phyloP scores from a whole-genome alignment of 352 stramenopile genomes.

The Phytophthora pluvialis region DNA sequence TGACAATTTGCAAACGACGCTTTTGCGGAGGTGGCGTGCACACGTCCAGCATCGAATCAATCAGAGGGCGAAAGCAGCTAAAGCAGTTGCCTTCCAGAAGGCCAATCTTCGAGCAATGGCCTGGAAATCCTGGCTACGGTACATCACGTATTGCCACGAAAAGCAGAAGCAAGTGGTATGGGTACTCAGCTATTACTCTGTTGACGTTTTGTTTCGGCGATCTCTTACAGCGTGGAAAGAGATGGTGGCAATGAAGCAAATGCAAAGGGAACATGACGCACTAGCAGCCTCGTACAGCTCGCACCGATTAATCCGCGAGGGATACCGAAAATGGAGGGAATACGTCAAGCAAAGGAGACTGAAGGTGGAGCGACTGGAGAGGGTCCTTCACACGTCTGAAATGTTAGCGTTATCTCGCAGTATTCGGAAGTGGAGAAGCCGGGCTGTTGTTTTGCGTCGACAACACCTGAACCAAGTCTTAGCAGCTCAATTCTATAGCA shows the following conservation, averaged over 20 bases:
- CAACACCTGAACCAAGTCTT: constrained; percentile 1
- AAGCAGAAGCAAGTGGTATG: constrained; percentile 36
- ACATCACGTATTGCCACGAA: constrained; percentile 24
- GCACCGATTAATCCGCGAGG: constrained; percentile 11
- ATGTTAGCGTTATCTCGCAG: constrained; percentile 15
- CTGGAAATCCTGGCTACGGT: constrained; percentile 33
- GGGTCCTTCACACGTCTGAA: constrained; percentile 1
- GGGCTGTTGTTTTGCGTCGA: constrained; percentile 1
- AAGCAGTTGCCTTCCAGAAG: constrained; percentile 11
- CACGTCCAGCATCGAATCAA: constrained; percentile 1
- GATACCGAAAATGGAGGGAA: constrained; percentile 18
- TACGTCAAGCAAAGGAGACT: constrained; percentile 10
- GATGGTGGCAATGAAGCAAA: constrained; percentile 9
- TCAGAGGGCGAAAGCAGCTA: constrained; percentile 4
- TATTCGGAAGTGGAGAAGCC: constrained; percentile 29
- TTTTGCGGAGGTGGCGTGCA: constrained; percentile 23
- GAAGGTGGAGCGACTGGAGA: constrained; percentile 5
- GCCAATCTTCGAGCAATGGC: background rate
- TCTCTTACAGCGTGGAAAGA: constrained; percentile 31
- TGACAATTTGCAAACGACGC: background rate
- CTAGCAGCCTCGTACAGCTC: constrained; percentile 20
- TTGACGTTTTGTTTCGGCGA: constrained; percentile 32
- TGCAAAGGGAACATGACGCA: constrained; percentile 2
- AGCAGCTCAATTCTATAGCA: constrained; percentile 13
- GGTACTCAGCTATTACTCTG: constrained; percentile 40